Base-by-base conservation (phyloP, 176 grass and related monocot genomes). In the Oryza punctata region DNA sequence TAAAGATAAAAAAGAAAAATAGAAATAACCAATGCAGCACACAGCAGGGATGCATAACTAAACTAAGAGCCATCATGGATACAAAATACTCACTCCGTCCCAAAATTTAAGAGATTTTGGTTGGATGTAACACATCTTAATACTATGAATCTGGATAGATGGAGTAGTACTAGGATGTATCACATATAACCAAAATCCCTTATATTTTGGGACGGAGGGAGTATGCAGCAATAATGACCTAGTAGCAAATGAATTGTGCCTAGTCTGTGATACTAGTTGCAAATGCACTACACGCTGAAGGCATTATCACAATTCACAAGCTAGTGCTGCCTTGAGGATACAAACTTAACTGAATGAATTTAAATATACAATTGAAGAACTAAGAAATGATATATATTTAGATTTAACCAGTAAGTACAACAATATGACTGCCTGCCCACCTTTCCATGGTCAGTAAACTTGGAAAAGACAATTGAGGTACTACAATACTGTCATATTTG, bases 31-130 rank as follows among this genome's bases (percentile, higher is more conserved):
- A 67, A 81, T 67, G 21, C 40, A 72, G 72, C 4, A 2, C 23
- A 68, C 28, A 86, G 7, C 29, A 35, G n/a, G 77, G 33, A 72
- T 82, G 46, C 37, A 64, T 61, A 72, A 61, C 73, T 67, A 73
- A 60, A 54, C 78, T 82, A 78, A 73, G 59, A 82, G 32, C 35
- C 28, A 68, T 78, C 84, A 90, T 78, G 37, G 28, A 9, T 27
- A 46, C 57, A 78, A 71, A 60, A 77, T 65, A n/a, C n/a, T n/a
- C n/a, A n/a, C n/a, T n/a, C n/a, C n/a, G n/a, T n/a, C n/a, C n/a
- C n/a, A n/a, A n/a, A n/a, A n/a, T n/a, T n/a, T n/a, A n/a, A n/a
- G n/a, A n/a, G n/a, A n/a, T n/a, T n/a, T n/a, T n/a, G n/a, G n/a
- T n/a, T n/a, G n/a, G n/a, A n/a, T n/a, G n/a, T n/a, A n/a, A n/a